phyloP scores from a whole-genome alignment of 768 basidiomycete species.

The Leucocoprinus leucothites region DNA sequence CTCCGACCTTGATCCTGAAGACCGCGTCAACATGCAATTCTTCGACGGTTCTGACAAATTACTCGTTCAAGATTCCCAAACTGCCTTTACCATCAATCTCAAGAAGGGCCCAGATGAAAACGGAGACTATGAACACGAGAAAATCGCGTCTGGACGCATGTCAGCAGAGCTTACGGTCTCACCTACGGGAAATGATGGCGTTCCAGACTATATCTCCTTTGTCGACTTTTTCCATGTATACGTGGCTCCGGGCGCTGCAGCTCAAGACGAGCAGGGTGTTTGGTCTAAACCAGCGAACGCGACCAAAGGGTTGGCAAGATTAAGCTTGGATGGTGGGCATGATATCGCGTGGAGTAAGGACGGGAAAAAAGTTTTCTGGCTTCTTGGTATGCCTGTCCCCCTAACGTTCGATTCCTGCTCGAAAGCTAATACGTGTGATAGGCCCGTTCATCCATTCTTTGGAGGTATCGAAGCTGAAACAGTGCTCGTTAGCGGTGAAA shows the following conservation, averaged over 20 bases:
- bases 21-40: slow-evolving; percentile 52
- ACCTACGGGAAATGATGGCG: slow-evolving; percentile 19
- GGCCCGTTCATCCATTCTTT: slow-evolving; percentile 65
- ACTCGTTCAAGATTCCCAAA: slow-evolving; percentile 54
- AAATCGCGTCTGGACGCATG: slow-evolving; percentile 52
- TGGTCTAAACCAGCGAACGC: slow-evolving; percentile 75
- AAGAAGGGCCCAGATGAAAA: slow-evolving; percentile 38
- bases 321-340: slow-evolving; percentile 75
- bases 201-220: slow-evolving; percentile 49
- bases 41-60: slow-evolving; percentile 49
- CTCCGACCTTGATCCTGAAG: slow-evolving; percentile 45
- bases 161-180: slow-evolving; percentile 55
- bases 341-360: slow-evolving; percentile 62
- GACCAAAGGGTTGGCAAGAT: slow-evolving; percentile 52
- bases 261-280: slow-evolving; percentile 40
- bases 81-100: slow-evolving; percentile 34
- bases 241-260: slow-evolving; percentile 38
- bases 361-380: slow-evolving; percentile 68
- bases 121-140: slow-evolving; percentile 45
- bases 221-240: slow-evolving; percentile 72
- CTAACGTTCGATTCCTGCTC: neutral
- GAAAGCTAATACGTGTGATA: slow-evolving; percentile 18
- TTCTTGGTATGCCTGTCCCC: slow-evolving; percentile 52
- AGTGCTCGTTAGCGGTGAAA: slow-evolving; percentile 47
- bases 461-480: slow-evolving; percentile 47